phyloP scores from a whole-genome alignment of 2,329 filamentous ascomycete genomes.

The Bimuria novae-zelandiae region DNA sequence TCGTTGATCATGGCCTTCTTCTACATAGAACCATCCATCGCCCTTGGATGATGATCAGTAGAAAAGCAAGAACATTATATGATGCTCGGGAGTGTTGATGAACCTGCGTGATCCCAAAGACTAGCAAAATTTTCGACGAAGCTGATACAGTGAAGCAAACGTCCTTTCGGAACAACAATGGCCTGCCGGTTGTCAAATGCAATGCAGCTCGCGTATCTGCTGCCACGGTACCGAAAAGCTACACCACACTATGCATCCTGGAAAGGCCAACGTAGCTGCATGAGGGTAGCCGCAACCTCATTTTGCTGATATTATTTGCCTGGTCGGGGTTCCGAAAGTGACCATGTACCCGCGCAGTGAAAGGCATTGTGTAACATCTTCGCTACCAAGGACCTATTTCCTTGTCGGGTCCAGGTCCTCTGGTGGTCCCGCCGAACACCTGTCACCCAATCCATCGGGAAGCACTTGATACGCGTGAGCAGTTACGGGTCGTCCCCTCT shows the following conservation, averaged over 20 bases:
- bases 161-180: neutral
- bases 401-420: neutral
- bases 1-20: neutral
- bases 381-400: slow-evolving; percentile 1
- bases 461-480: neutral
- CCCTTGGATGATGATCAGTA: neutral
- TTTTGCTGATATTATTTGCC: neutral
- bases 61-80: neutral
- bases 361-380: neutral
- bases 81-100: neutral
- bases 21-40: neutral
- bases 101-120: no score
- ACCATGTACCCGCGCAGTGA: neutral
- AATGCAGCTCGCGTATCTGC: slow-evolving; percentile 9
- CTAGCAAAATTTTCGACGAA: neutral
- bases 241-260: neutral
- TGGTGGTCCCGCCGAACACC: neutral
- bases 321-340: neutral
- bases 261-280: slow-evolving; percentile 9
- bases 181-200: neutral
- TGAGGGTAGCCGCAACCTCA: slow-evolving; percentile 1
- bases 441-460: slow-evolving; percentile 1
- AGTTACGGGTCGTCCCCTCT: neutral
- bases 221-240: neutral
- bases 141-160: neutral